These are phyloP conservation scores for Ensete ventricosum DNA, from an alignment of 176 grass and related monocot species.

Conservation along the genomic window DNA sequence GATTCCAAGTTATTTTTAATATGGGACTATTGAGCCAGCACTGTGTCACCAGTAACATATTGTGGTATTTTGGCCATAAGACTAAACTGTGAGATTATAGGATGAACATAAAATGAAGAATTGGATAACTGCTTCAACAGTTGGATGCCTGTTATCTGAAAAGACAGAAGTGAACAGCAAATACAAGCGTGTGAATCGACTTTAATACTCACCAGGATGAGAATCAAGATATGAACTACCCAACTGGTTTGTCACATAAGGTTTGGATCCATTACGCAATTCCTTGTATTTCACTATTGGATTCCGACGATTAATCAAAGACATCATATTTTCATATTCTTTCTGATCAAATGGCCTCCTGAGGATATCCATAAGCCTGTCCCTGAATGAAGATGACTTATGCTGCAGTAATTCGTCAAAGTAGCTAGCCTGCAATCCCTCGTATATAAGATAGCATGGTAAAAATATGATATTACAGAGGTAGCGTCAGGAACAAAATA, in stretches of 20 bases:
- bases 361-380: conserved; percentile 40
- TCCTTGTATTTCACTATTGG: conserved; percentile 34
- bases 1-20: not conserved
- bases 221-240: conserved; percentile 54
- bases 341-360: conserved; percentile 29
- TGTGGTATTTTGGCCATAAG: not conserved
- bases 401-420: conserved; percentile 11
- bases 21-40: too few species aligned
- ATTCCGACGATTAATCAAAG: conserved; percentile 16
- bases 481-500: not conserved
- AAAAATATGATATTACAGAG: not conserved
- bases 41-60: not conserved
- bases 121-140: not conserved
- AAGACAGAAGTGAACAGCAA: not conserved
- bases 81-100: not conserved
- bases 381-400: conserved; percentile 44
- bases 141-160: not conserved
- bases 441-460: not conserved
- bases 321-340: conserved; percentile 38
- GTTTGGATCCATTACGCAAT: conserved; percentile 29
- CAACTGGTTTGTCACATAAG: conserved; percentile 25
- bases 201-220: conserved; percentile 43
- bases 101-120: not conserved
- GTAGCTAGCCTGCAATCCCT: conserved; percentile 16
- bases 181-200: not conserved